These are phyloP conservation scores for Cicer bijugum DNA, from an alignment of 306 rosid species.

Conservation along the genomic window DNA sequence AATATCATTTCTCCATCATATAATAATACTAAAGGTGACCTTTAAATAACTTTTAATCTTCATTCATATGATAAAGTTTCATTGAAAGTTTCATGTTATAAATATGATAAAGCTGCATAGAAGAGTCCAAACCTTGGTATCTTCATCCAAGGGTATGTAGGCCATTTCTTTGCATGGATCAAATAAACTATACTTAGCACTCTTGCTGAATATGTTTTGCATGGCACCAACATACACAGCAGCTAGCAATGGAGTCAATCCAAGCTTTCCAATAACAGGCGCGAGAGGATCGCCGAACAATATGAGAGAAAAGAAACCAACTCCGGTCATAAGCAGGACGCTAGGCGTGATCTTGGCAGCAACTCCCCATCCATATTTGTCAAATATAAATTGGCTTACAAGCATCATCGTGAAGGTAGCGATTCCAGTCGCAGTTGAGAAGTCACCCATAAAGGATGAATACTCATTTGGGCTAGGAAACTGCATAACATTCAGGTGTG, in stretches of 20 bases:
- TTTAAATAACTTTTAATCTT: background rate
- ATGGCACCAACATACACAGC: slow-evolving; percentile 98
- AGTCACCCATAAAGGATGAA: slow-evolving; percentile 99
- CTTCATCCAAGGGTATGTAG: slow-evolving; percentile 96
- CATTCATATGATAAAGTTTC: slow-evolving; percentile 5
- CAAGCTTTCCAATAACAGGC: slow-evolving; percentile 67
- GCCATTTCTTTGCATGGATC: slow-evolving; percentile 99
- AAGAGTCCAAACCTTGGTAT: slow-evolving; percentile 75
- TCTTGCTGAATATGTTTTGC: slow-evolving; percentile 99
- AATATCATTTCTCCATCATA: too few species aligned
- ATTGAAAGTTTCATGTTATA: background rate
- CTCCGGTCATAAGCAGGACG: slow-evolving; percentile 88
- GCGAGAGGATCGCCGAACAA: slow-evolving; percentile 81
- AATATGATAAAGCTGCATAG: slow-evolving; percentile 17
- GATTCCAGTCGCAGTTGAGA: slow-evolving; percentile 96
- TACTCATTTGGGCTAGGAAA: slow-evolving; percentile 99
- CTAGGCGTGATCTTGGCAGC: slow-evolving; percentile 98
- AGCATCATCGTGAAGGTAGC: slow-evolving; percentile 95
- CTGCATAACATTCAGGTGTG: slow-evolving; percentile 51
- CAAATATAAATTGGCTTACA: slow-evolving; percentile 80
- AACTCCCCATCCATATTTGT: slow-evolving; percentile 97
- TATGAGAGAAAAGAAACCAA: slow-evolving; percentile 91
- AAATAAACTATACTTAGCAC: slow-evolving; percentile 96
- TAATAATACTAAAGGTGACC: background rate
- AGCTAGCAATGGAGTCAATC: slow-evolving; percentile 97